Conservation (phyloP, 2,329 filamentous ascomycete species). For the Xylaria sp. region DNA sequence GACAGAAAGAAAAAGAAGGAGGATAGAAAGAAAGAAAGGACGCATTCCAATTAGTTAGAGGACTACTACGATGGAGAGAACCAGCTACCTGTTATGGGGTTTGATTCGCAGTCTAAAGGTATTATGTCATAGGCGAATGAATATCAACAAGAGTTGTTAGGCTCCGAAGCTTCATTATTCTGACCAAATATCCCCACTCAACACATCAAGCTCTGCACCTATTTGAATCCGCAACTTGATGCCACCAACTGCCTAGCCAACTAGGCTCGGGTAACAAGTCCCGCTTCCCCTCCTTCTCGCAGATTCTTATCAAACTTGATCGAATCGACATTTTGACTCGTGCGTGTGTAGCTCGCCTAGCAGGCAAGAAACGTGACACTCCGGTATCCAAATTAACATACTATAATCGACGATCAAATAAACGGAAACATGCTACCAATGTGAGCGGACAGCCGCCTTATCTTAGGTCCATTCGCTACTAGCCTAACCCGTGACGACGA, state of each 20-base stretch:
- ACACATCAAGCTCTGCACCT: background rate
- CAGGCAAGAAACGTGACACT: background rate
- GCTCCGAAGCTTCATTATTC: background rate
- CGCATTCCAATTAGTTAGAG: too few species aligned
- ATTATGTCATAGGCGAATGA: background rate
- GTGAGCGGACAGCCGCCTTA: background rate
- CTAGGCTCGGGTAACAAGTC: background rate
- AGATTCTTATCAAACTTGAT: background rate
- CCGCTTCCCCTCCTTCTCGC: background rate
- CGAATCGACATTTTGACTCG: background rate
- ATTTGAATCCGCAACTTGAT: constrained; percentile 1
- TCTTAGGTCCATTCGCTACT: background rate
- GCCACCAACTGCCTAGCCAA: background rate
- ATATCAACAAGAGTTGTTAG: constrained; percentile 1
- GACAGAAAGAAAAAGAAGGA: too few species aligned
- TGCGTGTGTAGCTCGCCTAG: background rate
- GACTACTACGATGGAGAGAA: too few species aligned
- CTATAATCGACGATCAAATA: background rate
- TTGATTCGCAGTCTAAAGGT: background rate
- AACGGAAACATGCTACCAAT: background rate
- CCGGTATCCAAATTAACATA: background rate
- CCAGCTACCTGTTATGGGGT: too few species aligned
- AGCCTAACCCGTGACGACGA: background rate
- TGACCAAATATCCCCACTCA: background rate
- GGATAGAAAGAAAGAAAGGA: too few species aligned